Conservation (phyloP, 2,329 filamentous ascomycete species). For the Massarina eburnea region DNA sequence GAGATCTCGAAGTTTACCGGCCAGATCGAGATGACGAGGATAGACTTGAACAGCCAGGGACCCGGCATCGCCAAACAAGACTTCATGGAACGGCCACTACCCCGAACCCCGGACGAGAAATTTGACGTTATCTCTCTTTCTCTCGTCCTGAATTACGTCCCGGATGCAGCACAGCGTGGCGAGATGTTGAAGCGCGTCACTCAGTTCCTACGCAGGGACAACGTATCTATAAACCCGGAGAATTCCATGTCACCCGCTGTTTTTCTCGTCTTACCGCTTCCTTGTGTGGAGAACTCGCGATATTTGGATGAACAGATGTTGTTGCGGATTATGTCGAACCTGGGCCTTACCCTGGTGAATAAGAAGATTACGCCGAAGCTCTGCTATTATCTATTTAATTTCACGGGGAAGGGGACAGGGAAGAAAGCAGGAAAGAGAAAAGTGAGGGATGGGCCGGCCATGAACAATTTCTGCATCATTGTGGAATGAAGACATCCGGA, state of each 20-base stretch:
- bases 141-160: constrained; percentile 91
- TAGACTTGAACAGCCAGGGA: constrained; percentile 87
- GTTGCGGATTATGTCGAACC: constrained; percentile 69
- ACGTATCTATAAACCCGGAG: neutral
- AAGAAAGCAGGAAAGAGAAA: constrained; percentile 69
- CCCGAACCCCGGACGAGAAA: constrained; percentile 58
- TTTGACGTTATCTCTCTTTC: constrained; percentile 94
- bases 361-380: constrained; percentile 80
- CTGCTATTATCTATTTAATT: constrained; percentile 84
- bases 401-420: constrained; percentile 37
- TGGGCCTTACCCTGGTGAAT: constrained; percentile 70
- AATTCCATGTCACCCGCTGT: constrained; percentile 59
- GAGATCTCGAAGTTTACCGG: constrained; percentile 71
- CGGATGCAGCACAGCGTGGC: constrained; percentile 72
- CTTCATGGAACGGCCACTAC: constrained; percentile 86
- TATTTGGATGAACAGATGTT: constrained; percentile 78
- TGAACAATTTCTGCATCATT: constrained; percentile 91
- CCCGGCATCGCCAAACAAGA: constrained; percentile 83
- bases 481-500: constrained; percentile 52
- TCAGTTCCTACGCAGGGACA: constrained; percentile 33
- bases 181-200: constrained; percentile 68
- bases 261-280: constrained; percentile 86
- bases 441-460: constrained; percentile 69
- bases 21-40: constrained; percentile 73
- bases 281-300: constrained; percentile 86